Conservation (phyloP, 75 land plant species). For the Pseudotsuga menziesii region DNA sequence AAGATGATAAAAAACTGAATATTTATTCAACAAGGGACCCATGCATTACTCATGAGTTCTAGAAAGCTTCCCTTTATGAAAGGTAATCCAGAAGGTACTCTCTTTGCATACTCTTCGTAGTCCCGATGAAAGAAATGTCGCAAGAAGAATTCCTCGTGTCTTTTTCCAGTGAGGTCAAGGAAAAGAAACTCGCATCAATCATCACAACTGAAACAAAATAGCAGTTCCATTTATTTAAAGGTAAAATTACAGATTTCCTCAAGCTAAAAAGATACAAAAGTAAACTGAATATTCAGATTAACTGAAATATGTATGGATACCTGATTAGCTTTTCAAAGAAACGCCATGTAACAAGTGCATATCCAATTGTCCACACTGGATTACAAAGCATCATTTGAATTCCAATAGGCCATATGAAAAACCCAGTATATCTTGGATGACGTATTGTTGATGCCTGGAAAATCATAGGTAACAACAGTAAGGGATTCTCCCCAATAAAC, state of each 20-base stretch:
- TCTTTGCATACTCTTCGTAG: conserved; percentile 65
- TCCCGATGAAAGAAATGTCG: conserved; percentile 65
- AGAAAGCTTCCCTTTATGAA: conserved; percentile 56
- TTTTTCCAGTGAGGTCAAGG: conserved; percentile 19
- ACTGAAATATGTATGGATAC: conserved; percentile 33
- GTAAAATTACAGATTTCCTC: not conserved
- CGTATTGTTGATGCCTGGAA: conserved; percentile 49
- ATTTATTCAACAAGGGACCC: not conserved
- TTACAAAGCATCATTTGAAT: conserved; percentile 86
- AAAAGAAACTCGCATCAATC: not conserved
- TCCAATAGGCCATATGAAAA: conserved; percentile 84
- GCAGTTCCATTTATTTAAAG: not conserved
- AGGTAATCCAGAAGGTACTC: conserved; percentile 84
- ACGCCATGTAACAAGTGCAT: conserved; percentile 66
- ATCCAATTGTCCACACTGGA: conserved; percentile 65
- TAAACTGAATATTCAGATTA: conserved; percentile 1
- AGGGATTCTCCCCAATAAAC: too few species aligned
- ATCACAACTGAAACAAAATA: not conserved
- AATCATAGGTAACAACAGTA: too few species aligned
- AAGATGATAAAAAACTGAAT: not conserved
- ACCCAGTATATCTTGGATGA: conserved; percentile 89
- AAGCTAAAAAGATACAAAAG: not conserved
- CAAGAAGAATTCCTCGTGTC: conserved; percentile 83
- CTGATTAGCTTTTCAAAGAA: conserved; percentile 65
- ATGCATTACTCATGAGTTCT: not conserved